Evolutionary conservation across 1,284 basidiomycete species (phyloP).

Genomic region (Mycena sp.): DNA sequence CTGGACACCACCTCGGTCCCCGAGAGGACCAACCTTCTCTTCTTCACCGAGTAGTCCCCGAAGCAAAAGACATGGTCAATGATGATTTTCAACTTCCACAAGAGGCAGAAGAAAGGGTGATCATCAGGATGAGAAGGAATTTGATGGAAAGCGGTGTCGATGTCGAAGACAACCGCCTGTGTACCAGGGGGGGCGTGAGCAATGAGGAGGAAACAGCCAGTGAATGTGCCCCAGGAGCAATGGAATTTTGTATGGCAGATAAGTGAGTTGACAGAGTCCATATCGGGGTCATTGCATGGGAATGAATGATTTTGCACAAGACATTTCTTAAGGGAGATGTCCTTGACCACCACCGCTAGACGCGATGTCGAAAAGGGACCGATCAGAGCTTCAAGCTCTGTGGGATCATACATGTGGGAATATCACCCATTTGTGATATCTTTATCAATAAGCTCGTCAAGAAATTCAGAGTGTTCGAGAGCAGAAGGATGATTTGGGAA

Average conservation of each 20-base stretch:
- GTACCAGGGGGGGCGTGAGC: neutral
- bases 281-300: too few species aligned
- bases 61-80: too few species aligned
- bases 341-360: neutral
- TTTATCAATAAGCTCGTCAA: neutral
- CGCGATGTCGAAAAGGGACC: neutral
- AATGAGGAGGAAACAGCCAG: too few species aligned
- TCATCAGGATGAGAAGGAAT: slow-evolving; percentile 25
- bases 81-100: neutral
- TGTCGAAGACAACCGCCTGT: neutral
- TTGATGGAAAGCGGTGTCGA: neutral
- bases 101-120: slow-evolving; percentile 35
- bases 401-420: neutral
- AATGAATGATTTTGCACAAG: too few species aligned
- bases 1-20: too few species aligned
- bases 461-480: neutral
- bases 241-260: too few species aligned
- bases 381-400: neutral
- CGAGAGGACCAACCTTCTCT: too few species aligned
- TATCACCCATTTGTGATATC: neutral
- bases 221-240: too few species aligned
- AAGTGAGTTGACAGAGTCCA: too few species aligned
- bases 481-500: neutral
- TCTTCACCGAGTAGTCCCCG: too few species aligned
- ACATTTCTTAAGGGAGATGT: too few species aligned